phyloP scores from a whole-genome alignment of 768 basidiomycete genomes.

The Porphyrellus cyaneotinctus region DNA sequence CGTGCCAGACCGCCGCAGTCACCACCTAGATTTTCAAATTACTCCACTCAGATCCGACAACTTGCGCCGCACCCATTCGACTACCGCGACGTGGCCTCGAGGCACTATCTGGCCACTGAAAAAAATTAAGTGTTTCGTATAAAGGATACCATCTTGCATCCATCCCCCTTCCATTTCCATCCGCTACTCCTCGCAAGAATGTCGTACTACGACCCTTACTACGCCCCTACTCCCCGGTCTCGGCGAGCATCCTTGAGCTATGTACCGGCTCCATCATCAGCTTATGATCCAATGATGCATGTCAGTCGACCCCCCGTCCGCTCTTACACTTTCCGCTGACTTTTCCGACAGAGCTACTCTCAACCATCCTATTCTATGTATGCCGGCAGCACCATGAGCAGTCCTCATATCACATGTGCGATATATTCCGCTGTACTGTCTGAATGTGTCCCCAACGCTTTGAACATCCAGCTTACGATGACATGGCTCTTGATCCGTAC shows the following conservation, averaged over 20 bases:
- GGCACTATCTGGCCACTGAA: slow-evolving; percentile 12
- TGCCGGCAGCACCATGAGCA: slow-evolving; percentile 36
- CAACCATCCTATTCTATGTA: slow-evolving; percentile 48
- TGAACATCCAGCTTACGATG: slow-evolving; percentile 48
- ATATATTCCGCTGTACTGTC: not conserved
- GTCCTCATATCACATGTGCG: slow-evolving; percentile 43
- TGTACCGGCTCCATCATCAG: slow-evolving; percentile 30
- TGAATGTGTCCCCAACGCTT: slow-evolving; percentile 1
- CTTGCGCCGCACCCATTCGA: slow-evolving; percentile 3
- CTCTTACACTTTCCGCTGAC: slow-evolving; percentile 4
- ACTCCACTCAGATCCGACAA: slow-evolving; percentile 9
- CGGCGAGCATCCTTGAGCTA: slow-evolving; percentile 35
- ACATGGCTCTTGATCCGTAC: slow-evolving; percentile 49
- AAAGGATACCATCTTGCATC: slow-evolving; percentile 11
- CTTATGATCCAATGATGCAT: slow-evolving; percentile 40
- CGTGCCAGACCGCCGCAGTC: slow-evolving; percentile 4
- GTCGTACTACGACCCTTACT: slow-evolving; percentile 44
- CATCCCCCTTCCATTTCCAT: slow-evolving; percentile 3
- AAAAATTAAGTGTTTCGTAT: slow-evolving; percentile 16
- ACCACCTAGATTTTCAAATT: slow-evolving; percentile 24
- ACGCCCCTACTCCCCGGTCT: slow-evolving; percentile 28
- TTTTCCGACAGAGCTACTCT: slow-evolving; percentile 36
- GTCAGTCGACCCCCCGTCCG: slow-evolving; percentile 29
- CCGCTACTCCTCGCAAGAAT: slow-evolving; percentile 25
- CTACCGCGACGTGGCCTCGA: slow-evolving; percentile 31